Conservation (phyloP, 306 rosid genomes). For the Cucurbita argyrosperma region DNA sequence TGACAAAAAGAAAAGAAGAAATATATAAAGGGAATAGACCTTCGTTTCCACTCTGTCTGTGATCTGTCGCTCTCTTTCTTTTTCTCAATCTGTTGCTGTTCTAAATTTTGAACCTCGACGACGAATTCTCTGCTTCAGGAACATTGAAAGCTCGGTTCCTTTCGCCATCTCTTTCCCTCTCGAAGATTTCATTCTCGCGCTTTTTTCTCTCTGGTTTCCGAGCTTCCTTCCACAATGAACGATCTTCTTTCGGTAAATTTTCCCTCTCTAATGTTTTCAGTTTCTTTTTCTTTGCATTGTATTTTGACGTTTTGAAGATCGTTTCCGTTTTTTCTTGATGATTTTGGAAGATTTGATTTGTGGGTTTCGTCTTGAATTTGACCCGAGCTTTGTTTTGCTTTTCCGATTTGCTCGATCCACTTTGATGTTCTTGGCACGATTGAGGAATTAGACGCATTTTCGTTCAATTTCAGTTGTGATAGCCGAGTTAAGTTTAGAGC, state of each 20-base stretch:
- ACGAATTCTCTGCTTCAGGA: conserved; percentile 43
- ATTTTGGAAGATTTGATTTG: not conserved
- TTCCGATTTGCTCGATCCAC: not conserved
- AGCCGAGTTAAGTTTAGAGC: not conserved
- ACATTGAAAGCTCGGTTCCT: conserved; percentile 15
- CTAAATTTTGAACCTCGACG: conserved; percentile 11
- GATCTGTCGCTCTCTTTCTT: conserved; percentile 5
- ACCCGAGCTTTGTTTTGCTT: not conserved
- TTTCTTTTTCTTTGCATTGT: not conserved
- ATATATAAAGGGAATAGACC: not conserved
- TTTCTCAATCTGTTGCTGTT: not conserved
- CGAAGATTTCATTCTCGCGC: not conserved
- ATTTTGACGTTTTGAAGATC: not conserved
- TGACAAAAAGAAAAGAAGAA: not conserved
- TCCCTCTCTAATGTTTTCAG: not conserved
- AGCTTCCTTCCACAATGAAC: conserved; percentile 50
- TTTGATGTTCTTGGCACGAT: not conserved
- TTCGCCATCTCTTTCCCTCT: not conserved
- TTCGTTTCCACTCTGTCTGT: conserved; percentile 15
- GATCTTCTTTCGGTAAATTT: conserved; percentile 69
- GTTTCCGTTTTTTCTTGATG: not conserved
- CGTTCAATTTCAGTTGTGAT: not conserved
- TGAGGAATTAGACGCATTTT: not conserved
- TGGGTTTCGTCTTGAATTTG: not conserved
- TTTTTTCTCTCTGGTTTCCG: not conserved